A percentile compares a stretch with the other conserved stretches of the same genome.
phyloP scores from a whole-genome alignment of 768 basidiomycete species.

The Rhodotorula diobovata region DNA sequence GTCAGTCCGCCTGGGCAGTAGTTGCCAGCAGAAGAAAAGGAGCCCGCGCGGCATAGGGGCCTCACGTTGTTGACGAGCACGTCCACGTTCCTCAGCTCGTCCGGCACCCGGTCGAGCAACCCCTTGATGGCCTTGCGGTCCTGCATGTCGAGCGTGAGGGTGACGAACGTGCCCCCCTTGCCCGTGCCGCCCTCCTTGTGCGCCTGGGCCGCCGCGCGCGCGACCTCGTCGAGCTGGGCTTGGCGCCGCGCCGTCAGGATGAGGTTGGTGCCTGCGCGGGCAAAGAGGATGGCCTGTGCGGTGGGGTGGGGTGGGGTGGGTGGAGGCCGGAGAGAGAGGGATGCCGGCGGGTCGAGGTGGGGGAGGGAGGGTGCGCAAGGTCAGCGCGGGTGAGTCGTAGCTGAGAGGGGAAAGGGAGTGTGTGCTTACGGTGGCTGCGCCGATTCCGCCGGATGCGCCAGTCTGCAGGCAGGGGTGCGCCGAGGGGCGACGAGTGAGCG shows the following conservation, averaged over 20 bases:
- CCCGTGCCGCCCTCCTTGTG: conserved; percentile 28
- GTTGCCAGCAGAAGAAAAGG: too few species aligned
- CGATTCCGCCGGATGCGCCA: conserved; percentile 35
- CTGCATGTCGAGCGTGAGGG: conserved; percentile 29
- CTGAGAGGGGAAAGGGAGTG: too few species aligned
- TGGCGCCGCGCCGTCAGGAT: conserved; percentile 40
- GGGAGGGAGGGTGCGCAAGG: not conserved
- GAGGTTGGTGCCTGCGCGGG: conserved; percentile 35
- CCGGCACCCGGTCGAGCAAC: conserved; percentile 20
- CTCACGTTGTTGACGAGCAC: conserved; percentile 41
- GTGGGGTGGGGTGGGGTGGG: not conserved
- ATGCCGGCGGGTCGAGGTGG: not conserved
- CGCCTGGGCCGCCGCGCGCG: conserved; percentile 3
- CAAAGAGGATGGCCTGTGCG: conserved; percentile 35
- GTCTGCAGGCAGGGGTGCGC: not conserved
- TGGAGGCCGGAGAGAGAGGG: not conserved
- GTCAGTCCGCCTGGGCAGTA: too few species aligned
- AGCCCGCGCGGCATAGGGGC: too few species aligned
- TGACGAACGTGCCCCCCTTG: conserved; percentile 26
- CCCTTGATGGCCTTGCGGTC: conserved; percentile 24
- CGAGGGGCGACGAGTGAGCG: not conserved
- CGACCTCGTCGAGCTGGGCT: conserved; percentile 30
- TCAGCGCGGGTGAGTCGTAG: too few species aligned
- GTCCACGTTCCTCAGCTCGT: conserved; percentile 31
- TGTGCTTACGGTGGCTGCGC: conserved; percentile 23